These are phyloP conservation scores for Iberis pinnata DNA, from an alignment of 345 rosid species.

Conservation along the genomic window DNA sequence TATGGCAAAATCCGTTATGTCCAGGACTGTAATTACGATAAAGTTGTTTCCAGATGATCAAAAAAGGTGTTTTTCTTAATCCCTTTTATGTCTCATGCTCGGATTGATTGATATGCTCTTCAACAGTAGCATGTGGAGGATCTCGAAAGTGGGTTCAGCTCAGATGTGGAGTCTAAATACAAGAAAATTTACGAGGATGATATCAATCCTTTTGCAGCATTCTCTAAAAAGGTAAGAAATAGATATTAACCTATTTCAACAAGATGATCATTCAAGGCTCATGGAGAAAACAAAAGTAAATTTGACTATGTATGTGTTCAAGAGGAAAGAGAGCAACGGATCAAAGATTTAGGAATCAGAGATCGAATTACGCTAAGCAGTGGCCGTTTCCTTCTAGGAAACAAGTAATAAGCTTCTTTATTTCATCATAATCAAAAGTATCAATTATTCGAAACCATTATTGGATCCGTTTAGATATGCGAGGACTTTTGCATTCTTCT, in stretches of 20 bases:
- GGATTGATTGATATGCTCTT: slow-evolving; percentile 4
- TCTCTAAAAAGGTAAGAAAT: slow-evolving; percentile 72
- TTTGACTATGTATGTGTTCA: neutral
- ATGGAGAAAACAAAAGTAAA: too few species aligned
- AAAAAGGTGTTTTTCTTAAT: slow-evolving; percentile 49
- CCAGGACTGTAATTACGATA: slow-evolving; percentile 88
- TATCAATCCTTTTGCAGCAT: slow-evolving; percentile 97
- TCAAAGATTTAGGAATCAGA: slow-evolving; percentile 93
- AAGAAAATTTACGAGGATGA: slow-evolving; percentile 97
- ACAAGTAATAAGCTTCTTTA: slow-evolving; percentile 45
- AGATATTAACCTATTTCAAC: neutral
- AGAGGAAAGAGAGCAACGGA: slow-evolving; percentile 91
- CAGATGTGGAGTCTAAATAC: slow-evolving; percentile 95
- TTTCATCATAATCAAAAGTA: slow-evolving; percentile 7
- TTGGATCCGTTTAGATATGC: slow-evolving; percentile 55
- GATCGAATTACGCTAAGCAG: slow-evolving; percentile 91
- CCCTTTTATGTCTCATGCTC: slow-evolving; percentile 1
- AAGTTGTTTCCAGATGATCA: slow-evolving; percentile 92
- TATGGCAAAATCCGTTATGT: slow-evolving; percentile 96
- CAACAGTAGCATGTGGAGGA: slow-evolving; percentile 61
- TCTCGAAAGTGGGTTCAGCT: slow-evolving; percentile 86
- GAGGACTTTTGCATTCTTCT: slow-evolving; percentile 87
- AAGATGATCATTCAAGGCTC: too few species aligned
- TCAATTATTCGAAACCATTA: neutral
- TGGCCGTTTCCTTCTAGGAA: slow-evolving; percentile 87